Percentiles rank a stretch among this genome's conserved stretches.
Evolutionary conservation across 2,329 filamentous ascomycete species (phyloP).

Genomic region (Venturia aucupariae): DNA sequence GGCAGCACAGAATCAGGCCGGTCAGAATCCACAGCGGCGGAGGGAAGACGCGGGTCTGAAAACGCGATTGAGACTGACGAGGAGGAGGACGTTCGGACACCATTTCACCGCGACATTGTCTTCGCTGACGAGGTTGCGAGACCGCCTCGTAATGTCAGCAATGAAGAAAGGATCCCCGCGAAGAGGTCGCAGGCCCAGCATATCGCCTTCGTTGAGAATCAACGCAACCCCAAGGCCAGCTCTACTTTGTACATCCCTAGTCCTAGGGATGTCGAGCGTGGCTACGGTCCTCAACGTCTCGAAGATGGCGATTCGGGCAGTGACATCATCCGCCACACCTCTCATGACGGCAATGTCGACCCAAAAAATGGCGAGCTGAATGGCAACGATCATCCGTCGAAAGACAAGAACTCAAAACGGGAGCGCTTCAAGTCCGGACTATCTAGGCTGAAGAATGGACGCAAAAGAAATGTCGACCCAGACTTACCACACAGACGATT

Average conservation of each 20-base stretch:
- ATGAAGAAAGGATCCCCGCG: conserved; percentile 40
- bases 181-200: conserved; percentile 61
- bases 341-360: conserved; percentile 21
- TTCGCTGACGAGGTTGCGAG: conserved; percentile 60
- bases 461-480: conserved; percentile 10
- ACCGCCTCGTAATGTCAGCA: conserved; percentile 46
- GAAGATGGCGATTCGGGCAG: conserved; percentile 26
- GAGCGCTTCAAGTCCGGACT: conserved; percentile 16
- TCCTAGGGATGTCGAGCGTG: conserved; percentile 80
- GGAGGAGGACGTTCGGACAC: conserved; percentile 17
- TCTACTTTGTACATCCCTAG: conserved; percentile 81
- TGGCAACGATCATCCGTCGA: neutral
- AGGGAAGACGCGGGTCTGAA: neutral
- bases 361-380: neutral
- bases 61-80: conserved; percentile 4
- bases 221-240: conserved; percentile 63
- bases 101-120: conserved; percentile 46
- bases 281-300: conserved; percentile 58
- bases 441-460: conserved; percentile 8
- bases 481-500: conserved; percentile 4
- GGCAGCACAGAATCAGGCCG: neutral
- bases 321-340: conserved; percentile 21
- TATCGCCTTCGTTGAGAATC: conserved; percentile 79
- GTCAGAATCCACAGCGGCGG: neutral
- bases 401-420: neutral